Conservation (phyloP, 306 rosid genomes). For the Vicia sativa region DNA sequence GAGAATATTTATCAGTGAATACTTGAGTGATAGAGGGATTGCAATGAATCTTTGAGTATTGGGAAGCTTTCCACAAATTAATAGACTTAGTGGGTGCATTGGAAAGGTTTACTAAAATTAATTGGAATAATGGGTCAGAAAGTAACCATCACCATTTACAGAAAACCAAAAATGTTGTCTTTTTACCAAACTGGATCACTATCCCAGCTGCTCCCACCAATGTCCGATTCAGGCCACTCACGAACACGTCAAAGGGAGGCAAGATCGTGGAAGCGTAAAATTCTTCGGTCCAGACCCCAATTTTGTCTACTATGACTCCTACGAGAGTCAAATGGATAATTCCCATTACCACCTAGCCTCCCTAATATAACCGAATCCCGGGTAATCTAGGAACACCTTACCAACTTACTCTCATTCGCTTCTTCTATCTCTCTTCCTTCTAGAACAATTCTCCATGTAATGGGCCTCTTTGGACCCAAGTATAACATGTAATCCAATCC, state of each 20-base stretch:
- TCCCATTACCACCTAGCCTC: too few species aligned
- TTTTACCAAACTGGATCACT: background rate
- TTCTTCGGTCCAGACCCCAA: background rate
- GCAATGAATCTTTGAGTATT: conserved; percentile 3
- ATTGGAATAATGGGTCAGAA: background rate
- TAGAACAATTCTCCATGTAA: too few species aligned
- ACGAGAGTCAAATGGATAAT: too few species aligned
- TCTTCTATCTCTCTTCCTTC: too few species aligned
- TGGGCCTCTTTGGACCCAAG: too few species aligned
- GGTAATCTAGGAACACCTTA: too few species aligned
- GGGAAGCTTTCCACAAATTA: background rate
- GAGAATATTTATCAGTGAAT: background rate
- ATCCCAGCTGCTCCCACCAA: background rate
- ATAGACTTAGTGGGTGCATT: background rate
- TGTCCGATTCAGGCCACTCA: background rate
- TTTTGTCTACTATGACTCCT: background rate
- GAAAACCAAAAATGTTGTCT: background rate
- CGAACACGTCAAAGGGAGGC: background rate
- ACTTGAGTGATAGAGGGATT: background rate
- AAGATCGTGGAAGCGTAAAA: background rate
- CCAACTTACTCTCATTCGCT: too few species aligned
- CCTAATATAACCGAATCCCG: too few species aligned
- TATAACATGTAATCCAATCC: too few species aligned
- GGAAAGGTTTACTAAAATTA: background rate
- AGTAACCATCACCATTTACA: background rate